Evolutionary conservation across 106 monocot genomes (phyloP), one percentile per base, ranked within the genome.

Genomic region (Acanthochlamys bracteata): DNA sequence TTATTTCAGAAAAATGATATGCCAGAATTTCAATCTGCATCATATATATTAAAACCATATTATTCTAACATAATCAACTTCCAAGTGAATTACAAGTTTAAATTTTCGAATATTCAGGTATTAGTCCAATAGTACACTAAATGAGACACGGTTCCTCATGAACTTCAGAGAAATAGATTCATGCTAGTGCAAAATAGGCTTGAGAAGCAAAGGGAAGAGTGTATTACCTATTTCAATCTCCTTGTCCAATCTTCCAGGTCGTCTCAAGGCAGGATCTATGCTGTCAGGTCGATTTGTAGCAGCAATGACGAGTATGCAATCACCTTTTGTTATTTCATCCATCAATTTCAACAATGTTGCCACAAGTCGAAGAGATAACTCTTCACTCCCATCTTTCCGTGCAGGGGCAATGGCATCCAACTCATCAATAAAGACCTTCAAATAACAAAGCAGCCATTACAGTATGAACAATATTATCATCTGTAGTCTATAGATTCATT

Each of bases 361-460:
- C 46, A 98, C 92, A 59, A 98, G 81, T 81, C 98, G 73, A 20
- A 81, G 42, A 41, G 92, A 98, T 26, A 98, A 74, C 20, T 77
- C 79, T 73, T 98, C 98, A n/a, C 80, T 74, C 59, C 88, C 98
- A 63, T 80, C 83, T 76, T 79, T 77, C 63, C 91, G 71, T 73
- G 88, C 60, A 68, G 88, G 92, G 64, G 98, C 91, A 85, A 98
- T 88, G 49, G 88, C 92, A 83, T 98, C 98, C 75, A 92, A 79
- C 65, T 98, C 92, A 83, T 98, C 98, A 75, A 98, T 91, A 73
- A 98, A 98, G 57, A 98, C 71, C 98, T 98, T 72, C 33, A 76
- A 73, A 66, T 6, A 53, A 77, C 4, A 75, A 67, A 33, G 20
- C 17, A 40, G 20, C 10, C 49, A 64, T 68, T 55, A 74, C 52